Conservation (phyloP, 139 green algal genomes). For the Picochlorum sp. region DNA sequence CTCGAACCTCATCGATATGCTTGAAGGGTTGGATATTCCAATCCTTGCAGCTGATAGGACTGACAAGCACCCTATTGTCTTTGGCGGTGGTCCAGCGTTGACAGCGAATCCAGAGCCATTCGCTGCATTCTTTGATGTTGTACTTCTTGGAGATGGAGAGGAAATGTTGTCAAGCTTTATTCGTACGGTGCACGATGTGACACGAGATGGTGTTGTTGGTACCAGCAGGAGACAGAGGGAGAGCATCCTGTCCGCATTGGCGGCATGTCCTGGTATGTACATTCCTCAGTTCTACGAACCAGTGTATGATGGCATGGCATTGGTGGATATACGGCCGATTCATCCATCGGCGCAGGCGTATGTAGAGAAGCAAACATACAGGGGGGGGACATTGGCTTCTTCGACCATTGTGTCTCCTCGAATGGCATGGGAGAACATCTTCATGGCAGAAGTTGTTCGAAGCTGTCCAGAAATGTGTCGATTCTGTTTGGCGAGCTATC, state of each 20-base stretch:
- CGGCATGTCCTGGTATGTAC: slow-evolving; percentile 16
- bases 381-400: slow-evolving; percentile 26
- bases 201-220: slow-evolving; percentile 5
- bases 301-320: slow-evolving; percentile 7
- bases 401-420: slow-evolving; percentile 35
- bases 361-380: slow-evolving; percentile 50
- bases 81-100: slow-evolving; percentile 31
- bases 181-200: slow-evolving; percentile 8
- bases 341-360: slow-evolving; percentile 1
- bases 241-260: slow-evolving; percentile 19
- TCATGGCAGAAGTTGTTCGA: slow-evolving; percentile 42
- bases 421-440: slow-evolving; percentile 55
- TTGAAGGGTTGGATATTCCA: slow-evolving; percentile 33
- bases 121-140: slow-evolving; percentile 29
- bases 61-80: slow-evolving; percentile 27
- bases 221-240: slow-evolving; percentile 5
- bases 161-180: slow-evolving; percentile 22
- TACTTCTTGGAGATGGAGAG: slow-evolving; percentile 28
- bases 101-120: slow-evolving; percentile 35
- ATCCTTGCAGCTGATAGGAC: slow-evolving; percentile 18
- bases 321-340: not conserved
- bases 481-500: slow-evolving; percentile 45
- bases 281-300: slow-evolving; percentile 25
- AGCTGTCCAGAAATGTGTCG: slow-evolving; percentile 46
- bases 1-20: slow-evolving; percentile 30